Percentiles rank a stretch among this genome's conserved stretches.
These are phyloP conservation scores for Carex sylvatica DNA, from an alignment of 202 grass and related monocot species.

Conservation along the genomic window DNA sequence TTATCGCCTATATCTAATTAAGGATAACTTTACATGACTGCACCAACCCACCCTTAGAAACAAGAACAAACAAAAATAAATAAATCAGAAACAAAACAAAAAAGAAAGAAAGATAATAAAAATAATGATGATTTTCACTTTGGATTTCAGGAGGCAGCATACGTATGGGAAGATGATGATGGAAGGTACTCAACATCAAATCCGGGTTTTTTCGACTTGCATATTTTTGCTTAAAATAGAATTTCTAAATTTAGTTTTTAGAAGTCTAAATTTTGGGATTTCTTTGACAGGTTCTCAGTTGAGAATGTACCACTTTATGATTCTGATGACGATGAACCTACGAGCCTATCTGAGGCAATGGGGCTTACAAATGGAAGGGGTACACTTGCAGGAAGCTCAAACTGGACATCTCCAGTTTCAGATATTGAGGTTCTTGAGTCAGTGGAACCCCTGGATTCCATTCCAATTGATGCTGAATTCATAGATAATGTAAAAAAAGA, in stretches of 20 bases:
- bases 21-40: background rate
- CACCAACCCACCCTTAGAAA: background rate
- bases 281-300: slow-evolving; percentile 70
- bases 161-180: slow-evolving; percentile 98
- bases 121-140: slow-evolving; percentile 10
- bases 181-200: slow-evolving; percentile 44
- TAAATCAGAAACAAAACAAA: background rate
- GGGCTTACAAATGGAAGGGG: slow-evolving; percentile 30
- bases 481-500: slow-evolving; percentile 43
- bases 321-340: slow-evolving; percentile 82
- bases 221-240: background rate
- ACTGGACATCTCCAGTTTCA: slow-evolving; percentile 28
- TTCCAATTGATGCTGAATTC: slow-evolving; percentile 60
- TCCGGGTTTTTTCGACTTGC: background rate
- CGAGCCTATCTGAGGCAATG: slow-evolving; percentile 55
- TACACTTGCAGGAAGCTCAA: slow-evolving; percentile 27
- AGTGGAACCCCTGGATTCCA: slow-evolving; percentile 66
- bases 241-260: slow-evolving; percentile 1
- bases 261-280: background rate
- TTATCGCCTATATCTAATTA: background rate
- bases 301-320: slow-evolving; percentile 98
- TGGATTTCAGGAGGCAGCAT: slow-evolving; percentile 69
- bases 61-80: background rate
- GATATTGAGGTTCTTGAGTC: slow-evolving; percentile 42
- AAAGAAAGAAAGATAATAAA: slow-evolving; percentile 30